Evolutionary conservation across 768 basidiomycete species (phyloP).

Genomic region (Hygrophorus pudorinus): DNA sequence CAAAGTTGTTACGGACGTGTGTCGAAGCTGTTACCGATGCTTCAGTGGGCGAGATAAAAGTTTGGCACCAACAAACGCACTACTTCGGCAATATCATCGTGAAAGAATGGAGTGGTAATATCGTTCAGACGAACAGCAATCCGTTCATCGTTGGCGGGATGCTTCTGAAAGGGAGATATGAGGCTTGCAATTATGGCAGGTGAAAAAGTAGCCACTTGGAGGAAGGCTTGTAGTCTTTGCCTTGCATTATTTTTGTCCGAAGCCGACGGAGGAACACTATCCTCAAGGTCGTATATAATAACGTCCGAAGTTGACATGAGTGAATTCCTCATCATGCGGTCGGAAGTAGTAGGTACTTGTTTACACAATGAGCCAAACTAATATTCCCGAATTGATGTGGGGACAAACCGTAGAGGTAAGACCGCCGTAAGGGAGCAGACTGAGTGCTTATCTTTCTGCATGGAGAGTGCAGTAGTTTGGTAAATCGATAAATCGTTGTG

Average conservation of each 20-base stretch:
- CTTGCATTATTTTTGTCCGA: conserved; percentile 54
- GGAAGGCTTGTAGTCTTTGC: conserved; percentile 40
- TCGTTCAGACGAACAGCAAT: conserved; percentile 68
- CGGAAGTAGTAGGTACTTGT: conserved; percentile 65
- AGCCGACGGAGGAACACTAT: conserved; percentile 65
- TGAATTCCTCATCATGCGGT: conserved; percentile 77
- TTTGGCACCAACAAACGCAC: conserved; percentile 24
- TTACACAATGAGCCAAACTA: not conserved
- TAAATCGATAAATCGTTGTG: too few relatives aligned
- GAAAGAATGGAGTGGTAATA: conserved; percentile 54
- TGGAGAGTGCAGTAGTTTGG: too few relatives aligned
- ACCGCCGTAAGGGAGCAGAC: not conserved
- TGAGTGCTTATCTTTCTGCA: not conserved
- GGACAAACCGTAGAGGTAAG: conserved; percentile 1
- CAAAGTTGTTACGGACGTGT: conserved; percentile 47
- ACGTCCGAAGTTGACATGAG: conserved; percentile 54
- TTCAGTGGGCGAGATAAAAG: not conserved
- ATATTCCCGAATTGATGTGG: not conserved
- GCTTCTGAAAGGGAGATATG: conserved; percentile 16
- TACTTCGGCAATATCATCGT: conserved; percentile 50
- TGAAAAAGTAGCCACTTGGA: conserved; percentile 27
- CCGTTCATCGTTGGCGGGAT: conserved; percentile 33
- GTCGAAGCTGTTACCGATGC: conserved; percentile 27
- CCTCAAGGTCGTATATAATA: conserved; percentile 84
- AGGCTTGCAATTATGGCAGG: not conserved